Conservation (phyloP, 169 alveolate species). For the Theileria orientalis region DNA sequence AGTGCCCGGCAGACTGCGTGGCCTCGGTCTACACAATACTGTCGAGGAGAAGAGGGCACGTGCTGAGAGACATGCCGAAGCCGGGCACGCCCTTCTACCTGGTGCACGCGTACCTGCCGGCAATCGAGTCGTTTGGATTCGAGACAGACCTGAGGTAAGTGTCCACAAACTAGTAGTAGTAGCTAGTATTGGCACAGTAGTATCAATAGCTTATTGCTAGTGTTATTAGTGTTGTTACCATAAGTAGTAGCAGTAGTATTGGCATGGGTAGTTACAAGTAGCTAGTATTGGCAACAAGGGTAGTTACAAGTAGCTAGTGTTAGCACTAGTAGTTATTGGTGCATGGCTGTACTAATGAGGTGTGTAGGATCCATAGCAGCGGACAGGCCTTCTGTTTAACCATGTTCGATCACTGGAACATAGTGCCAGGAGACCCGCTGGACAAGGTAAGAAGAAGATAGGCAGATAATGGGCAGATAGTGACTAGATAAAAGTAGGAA, state of each 20-base stretch:
- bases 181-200: no score
- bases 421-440: conserved; percentile 99
- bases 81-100: conserved; percentile 92
- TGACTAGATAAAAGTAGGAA: background rate
- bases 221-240: background rate
- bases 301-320: background rate
- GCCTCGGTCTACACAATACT: conserved; percentile 92
- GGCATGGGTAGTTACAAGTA: background rate
- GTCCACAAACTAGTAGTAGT: no score
- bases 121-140: conserved; percentile 98
- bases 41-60: conserved; percentile 88
- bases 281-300: background rate
- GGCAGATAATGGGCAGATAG: background rate
- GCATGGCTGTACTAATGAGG: background rate
- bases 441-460: conserved; percentile 87
- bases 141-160: conserved; percentile 96
- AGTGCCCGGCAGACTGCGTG: conserved; percentile 96
- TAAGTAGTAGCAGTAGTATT: background rate
- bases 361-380: conserved; percentile 87
- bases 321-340: no score
- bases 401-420: conserved; percentile 95
- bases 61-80: conserved; percentile 88
- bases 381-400: conserved; percentile 97
- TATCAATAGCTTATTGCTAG: no score
- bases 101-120: conserved; percentile 95